A percentile compares a stretch with the other conserved stretches of the same genome.
Evolutionary conservation across 1,139 yeast species (phyloP).

Genomic region (Suhomyces coccinellae): DNA sequence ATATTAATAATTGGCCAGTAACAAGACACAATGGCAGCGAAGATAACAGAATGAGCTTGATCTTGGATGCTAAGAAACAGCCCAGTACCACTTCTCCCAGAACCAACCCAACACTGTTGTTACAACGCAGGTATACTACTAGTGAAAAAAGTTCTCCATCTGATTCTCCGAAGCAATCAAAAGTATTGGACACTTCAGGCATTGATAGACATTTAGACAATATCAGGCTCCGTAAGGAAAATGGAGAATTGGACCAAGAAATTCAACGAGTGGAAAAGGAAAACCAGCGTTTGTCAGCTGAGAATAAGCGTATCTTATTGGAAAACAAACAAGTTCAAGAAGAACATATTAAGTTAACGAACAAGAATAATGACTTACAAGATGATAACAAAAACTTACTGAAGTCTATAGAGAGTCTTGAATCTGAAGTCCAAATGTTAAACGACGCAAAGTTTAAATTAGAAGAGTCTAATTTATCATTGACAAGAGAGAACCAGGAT

Average conservation of each 20-base stretch:
- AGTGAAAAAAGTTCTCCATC: slow-evolving; percentile 1
- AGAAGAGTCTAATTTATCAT: slow-evolving; percentile 12
- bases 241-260: slow-evolving; percentile 20
- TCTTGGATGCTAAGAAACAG: slow-evolving; percentile 15
- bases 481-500: slow-evolving; percentile 7
- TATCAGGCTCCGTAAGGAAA: slow-evolving; percentile 37
- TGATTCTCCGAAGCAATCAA: slow-evolving; percentile 16
- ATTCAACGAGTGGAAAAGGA: slow-evolving; percentile 9
- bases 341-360: not conserved
- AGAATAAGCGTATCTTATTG: slow-evolving; percentile 7
- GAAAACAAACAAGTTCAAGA: not conserved
- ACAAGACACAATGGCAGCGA: slow-evolving; percentile 10
- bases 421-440: not conserved
- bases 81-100: slow-evolving; percentile 9
- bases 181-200: slow-evolving; percentile 36
- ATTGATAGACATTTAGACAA: slow-evolving; percentile 49
- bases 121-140: slow-evolving; percentile 19
- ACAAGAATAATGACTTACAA: not conserved
- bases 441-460: slow-evolving; percentile 12
- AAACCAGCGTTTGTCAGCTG: slow-evolving; percentile 9
- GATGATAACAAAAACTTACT: not conserved
- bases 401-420: slow-evolving; percentile 2
- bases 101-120: slow-evolving; percentile 26
- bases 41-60: slow-evolving; percentile 24
- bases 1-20: slow-evolving; percentile 59